These are phyloP conservation scores for Hydnum rufescens DNA, from an alignment of 768 basidiomycete genomes.

Conservation along the genomic window DNA sequence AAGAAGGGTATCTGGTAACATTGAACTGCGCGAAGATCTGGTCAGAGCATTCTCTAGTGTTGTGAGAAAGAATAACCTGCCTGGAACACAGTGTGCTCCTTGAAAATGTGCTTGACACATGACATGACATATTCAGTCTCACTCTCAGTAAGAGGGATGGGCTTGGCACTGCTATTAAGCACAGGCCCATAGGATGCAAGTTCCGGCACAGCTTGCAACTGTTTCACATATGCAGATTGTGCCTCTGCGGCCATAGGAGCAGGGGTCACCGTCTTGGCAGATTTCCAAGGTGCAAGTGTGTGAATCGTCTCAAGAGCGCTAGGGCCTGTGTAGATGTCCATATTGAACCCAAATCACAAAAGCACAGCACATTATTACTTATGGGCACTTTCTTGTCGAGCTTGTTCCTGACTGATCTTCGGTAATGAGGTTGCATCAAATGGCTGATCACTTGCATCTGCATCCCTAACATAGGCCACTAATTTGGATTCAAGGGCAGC, in stretches of 20 bases:
- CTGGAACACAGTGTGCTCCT: slow-evolving; percentile 92
- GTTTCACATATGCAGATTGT: slow-evolving; percentile 70
- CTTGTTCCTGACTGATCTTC: slow-evolving; percentile 85
- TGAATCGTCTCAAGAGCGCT: slow-evolving; percentile 74
- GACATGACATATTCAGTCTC: slow-evolving; percentile 97
- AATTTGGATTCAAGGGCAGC: slow-evolving; percentile 78
- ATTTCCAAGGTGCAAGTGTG: slow-evolving; percentile 35
- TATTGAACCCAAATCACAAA: neutral
- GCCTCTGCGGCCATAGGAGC: slow-evolving; percentile 66
- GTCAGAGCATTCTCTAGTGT: neutral
- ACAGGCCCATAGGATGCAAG: slow-evolving; percentile 70
- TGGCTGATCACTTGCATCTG: slow-evolving; percentile 42
- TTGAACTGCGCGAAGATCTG: slow-evolving; percentile 47
- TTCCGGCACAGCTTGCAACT: slow-evolving; percentile 73
- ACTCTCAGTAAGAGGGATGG: slow-evolving; percentile 74
- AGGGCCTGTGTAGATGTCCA: slow-evolving; percentile 42
- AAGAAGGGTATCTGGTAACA: slow-evolving; percentile 83
- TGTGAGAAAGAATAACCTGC: too few relatives aligned
- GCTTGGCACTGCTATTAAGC: slow-evolving; percentile 65
- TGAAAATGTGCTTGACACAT: slow-evolving; percentile 92
- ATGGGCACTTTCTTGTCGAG: slow-evolving; percentile 77
- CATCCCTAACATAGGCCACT: slow-evolving; percentile 82
- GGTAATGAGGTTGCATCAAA: slow-evolving; percentile 77
- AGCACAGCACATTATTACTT: slow-evolving; percentile 17
- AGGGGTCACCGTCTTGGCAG: slow-evolving; percentile 27